These are phyloP conservation scores for Fusarium albidum DNA, from an alignment of 2,329 filamentous ascomycete species.

Conservation along the genomic window DNA sequence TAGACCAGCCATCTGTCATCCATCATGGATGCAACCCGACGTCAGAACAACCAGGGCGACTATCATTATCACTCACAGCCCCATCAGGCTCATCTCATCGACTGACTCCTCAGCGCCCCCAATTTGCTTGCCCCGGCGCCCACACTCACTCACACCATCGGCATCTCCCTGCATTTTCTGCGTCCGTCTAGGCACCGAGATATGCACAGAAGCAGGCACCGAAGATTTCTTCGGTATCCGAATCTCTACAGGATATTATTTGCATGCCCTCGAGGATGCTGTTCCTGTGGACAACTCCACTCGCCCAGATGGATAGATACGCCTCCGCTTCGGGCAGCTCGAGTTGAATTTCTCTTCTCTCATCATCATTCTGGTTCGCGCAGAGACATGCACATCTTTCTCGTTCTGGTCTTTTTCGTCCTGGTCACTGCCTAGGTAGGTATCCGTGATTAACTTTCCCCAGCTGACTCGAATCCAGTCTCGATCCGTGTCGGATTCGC, in stretches of 20 bases:
- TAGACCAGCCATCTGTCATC: conserved; percentile 15
- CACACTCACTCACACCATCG: conserved; percentile 22
- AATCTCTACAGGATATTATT: conserved; percentile 9
- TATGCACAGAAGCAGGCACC: conserved; percentile 30
- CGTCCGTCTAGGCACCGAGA: conserved; percentile 20
- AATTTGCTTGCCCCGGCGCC: conserved; percentile 10
- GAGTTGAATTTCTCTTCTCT: no score
- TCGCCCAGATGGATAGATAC: not conserved
- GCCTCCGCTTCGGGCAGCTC: not conserved
- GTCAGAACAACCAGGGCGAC: conserved; percentile 15
- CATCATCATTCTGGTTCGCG: not conserved
- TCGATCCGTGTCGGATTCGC: not conserved
- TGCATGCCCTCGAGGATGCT: not conserved
- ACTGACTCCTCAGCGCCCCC: conserved; percentile 9
- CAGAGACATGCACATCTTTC: conserved; percentile 2
- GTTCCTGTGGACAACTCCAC: no score
- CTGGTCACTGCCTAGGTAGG: no score
- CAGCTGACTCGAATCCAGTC: conserved; percentile 3
- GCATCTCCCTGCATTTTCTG: conserved; percentile 14
- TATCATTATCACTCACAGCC: conserved; percentile 31
- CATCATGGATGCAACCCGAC: conserved; percentile 26
- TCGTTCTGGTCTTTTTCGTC: not conserved
- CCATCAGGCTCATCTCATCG: conserved; percentile 17
- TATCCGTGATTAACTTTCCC: conserved; percentile 1
- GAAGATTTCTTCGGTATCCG: conserved; percentile 7